Base-by-base conservation (phyloP, 2,329 filamentous ascomycete genomes). In the Neonectria hederae region DNA sequence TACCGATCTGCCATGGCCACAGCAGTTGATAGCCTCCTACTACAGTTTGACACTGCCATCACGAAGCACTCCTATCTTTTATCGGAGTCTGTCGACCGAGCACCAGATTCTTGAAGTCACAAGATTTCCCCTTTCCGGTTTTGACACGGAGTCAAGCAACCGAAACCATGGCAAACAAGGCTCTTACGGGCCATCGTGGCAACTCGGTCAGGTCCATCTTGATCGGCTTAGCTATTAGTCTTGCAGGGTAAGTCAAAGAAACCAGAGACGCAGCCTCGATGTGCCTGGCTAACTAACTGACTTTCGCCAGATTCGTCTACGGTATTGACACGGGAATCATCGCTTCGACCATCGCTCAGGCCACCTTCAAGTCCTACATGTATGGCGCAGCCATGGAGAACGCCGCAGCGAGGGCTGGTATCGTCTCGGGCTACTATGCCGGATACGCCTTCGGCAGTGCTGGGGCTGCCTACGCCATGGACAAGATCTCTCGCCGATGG, bases 311-410 rank as follows among this genome's bases (percentile, higher is more conserved):
- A 13, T 65, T 65, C 24, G 62, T 65, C 1, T 35, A 65, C 62
- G 62, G 62, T 3, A 65, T 65, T 9, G 62, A 65, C 24, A 65
- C 62, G 30, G 62, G 62, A 40, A 65, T 65, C 24, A 65, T 65
- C 13, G 57, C 62, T 9, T 65, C 62, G 10, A 65, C 62, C 0
- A 65, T 65, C 26, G 62, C 62, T 1, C 62, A 65, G 5, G 22
- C 26, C 5, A 61, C 62, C 4, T 65, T 65, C 62, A 65, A 65
- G 22, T 28, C 48, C 10, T 65, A 65, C 53, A 65, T 65, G 62
- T 65, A 65, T 19, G 62, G 62, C 21, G 4, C 42, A 13, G 13
- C 45, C 10, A 62, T 65, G 58, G 49, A 57, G 2, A 65, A 65
- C 19, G 54, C 35, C 13, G 40, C 57, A 4, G 42, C 42, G 1